Evolutionary conservation across 1,284 basidiomycete species (phyloP), one percentile per base, ranked within the genome.

Genomic region (Takashimella koratensis): DNA sequence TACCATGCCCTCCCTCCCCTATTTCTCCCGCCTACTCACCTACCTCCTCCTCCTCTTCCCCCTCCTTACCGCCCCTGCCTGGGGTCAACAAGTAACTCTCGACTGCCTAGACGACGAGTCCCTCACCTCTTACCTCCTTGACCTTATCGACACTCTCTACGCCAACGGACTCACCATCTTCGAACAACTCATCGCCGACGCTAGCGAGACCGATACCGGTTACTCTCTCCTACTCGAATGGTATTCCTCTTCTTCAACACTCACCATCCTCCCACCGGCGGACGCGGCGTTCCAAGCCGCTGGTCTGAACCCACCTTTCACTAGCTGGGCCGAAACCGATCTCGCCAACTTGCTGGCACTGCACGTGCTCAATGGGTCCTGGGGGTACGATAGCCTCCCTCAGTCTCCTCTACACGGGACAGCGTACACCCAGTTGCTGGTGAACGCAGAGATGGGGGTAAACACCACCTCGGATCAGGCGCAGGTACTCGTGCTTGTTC

Each of bases 71-170:
- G 6, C 43, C n/a, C 51, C 27, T 12, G 24, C 20, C 23, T 47
- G 59, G 11, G 56, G 54, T 20, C 36, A 55, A 36, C 30, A 36
- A 36, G 30, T 36, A 8, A 36, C 30, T 13, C 49, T 68, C 20
- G 61, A 59, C 4, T 70, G 68, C 56, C 48, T 48, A 8, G 30
- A 36, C 43, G 60, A 70, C 51, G 45, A 49, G 20, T 23, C 45
- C 13, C 53, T 70, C 1, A 55, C 63, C 11, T 49, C 57, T 25
- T 74, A 67, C 58, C 62, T 74, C 45, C 57, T 67, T 40, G 49
- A 62, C 2, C 63, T 74, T 21, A 60, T 74, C 40, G 69, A 67
- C 44, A 52, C 52, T 3, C 62, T 71, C 13, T 69, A 66, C 52
- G 52, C 51, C 50, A 67, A 67, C 52, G 70, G 68, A 16, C 58